Evolutionary conservation across 1,284 basidiomycete genomes (phyloP).

Genomic region (Termitomyces sp.): DNA sequence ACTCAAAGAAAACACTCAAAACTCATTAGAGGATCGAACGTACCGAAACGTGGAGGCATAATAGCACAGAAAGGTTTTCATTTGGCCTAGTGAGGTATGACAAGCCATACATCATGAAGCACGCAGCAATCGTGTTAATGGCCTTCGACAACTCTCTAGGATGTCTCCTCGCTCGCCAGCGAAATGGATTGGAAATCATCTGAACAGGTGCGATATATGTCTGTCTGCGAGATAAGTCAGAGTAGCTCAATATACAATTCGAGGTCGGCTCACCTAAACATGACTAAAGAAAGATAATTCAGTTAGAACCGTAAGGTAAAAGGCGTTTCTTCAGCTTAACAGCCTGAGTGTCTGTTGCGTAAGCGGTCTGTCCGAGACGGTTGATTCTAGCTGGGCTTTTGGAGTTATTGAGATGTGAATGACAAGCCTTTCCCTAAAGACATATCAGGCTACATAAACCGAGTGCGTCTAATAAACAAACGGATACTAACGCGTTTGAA

Average conservation of each 20-base stretch:
- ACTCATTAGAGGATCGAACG: not conserved
- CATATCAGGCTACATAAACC: not conserved
- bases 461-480: not conserved
- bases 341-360: constrained; percentile 60
- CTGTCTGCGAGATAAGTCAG: constrained; percentile 5
- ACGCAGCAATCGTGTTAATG: not conserved
- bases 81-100: not conserved
- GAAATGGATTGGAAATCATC: constrained; percentile 2
- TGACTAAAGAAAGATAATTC: constrained; percentile 8
- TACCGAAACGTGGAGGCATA: no score
- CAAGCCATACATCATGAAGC: not conserved
- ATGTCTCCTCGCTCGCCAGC: not conserved
- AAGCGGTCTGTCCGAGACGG: constrained; percentile 55
- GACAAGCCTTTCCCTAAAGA: constrained; percentile 60
- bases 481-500: constrained; percentile 64
- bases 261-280: constrained; percentile 1
- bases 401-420: constrained; percentile 65
- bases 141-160: not conserved
- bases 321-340: constrained; percentile 59
- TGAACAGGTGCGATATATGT: constrained; percentile 6
- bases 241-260: not conserved
- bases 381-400: constrained; percentile 67
- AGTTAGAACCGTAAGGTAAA: constrained; percentile 62
- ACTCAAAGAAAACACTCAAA: not conserved
- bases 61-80: not conserved